Percentiles rank a stretch among this genome's conserved stretches.
Conservation (phyloP, 257 asterid species). For the Cynanchum wilfordii region DNA sequence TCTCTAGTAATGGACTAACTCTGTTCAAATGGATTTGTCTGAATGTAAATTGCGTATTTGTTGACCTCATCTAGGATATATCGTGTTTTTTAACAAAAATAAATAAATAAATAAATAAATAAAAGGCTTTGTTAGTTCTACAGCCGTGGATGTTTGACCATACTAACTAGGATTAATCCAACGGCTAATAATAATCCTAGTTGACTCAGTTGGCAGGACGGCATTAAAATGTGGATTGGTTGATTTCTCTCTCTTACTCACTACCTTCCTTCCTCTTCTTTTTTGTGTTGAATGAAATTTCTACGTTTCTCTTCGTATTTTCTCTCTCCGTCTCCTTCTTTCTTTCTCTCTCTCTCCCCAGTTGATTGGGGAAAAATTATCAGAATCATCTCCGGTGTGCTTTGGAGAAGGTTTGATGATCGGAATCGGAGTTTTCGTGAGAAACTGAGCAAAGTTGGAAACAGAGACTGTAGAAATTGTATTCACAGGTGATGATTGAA, state of each 20-base stretch:
- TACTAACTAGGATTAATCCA: neutral
- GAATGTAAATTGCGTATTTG: no score
- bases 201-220: neutral
- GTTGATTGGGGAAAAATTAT: neutral
- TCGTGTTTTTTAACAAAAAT: no score
- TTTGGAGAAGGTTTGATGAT: neutral
- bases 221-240: neutral
- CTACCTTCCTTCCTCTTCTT: neutral
- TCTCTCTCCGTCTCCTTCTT: neutral
- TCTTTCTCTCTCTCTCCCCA: neutral
- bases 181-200: neutral
- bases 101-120: no score
- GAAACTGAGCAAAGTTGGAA: neutral
- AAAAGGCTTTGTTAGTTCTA: neutral
- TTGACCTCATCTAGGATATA: no score
- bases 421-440: neutral
- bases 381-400: neutral
- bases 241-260: neutral
- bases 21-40: no score
- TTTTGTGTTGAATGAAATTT: neutral
- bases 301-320: slow-evolving; percentile 1
- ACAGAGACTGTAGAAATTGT: neutral
- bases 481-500: slow-evolving; percentile 2
- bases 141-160: slow-evolving; percentile 5
- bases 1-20: no score